phyloP scores from a whole-genome alignment of 345 rosid species.

The Populus ilicifolia region DNA sequence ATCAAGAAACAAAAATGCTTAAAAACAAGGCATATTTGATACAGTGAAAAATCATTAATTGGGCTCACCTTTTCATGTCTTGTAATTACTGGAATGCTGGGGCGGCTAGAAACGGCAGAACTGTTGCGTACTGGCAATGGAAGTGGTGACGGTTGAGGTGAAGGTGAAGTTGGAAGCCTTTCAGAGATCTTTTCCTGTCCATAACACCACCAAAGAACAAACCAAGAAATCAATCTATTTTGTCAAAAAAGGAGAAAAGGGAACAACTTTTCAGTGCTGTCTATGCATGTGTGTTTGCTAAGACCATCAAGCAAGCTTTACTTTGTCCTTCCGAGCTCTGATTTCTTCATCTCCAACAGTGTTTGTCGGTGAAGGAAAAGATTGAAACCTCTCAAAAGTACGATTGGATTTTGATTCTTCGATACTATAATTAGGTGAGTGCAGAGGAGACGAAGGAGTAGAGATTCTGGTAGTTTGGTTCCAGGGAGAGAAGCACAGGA shows the following conservation, averaged over 20 bases:
- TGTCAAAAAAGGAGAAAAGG: not conserved
- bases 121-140: not conserved
- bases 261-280: not conserved
- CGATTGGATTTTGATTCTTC: too few species aligned
- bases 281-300: not conserved
- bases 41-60: too few species aligned
- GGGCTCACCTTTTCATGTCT: not conserved
- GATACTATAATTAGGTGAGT: not conserved
- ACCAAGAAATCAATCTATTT: not conserved
- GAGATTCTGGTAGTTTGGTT: not conserved
- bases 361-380: not conserved
- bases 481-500: not conserved
- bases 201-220: not conserved
- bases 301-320: not conserved
- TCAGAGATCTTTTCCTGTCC: not conserved
- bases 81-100: not conserved
- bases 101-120: not conserved
- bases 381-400: not conserved
- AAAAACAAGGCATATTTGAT: not conserved
- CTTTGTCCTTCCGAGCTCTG: not conserved
- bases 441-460: not conserved
- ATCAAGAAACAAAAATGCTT: not conserved
- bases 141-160: not conserved
- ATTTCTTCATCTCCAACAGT: not conserved
- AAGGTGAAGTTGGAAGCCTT: not conserved